Base-by-base conservation (phyloP, 169 alveolate species). In the Eimeria zaria region DNA sequence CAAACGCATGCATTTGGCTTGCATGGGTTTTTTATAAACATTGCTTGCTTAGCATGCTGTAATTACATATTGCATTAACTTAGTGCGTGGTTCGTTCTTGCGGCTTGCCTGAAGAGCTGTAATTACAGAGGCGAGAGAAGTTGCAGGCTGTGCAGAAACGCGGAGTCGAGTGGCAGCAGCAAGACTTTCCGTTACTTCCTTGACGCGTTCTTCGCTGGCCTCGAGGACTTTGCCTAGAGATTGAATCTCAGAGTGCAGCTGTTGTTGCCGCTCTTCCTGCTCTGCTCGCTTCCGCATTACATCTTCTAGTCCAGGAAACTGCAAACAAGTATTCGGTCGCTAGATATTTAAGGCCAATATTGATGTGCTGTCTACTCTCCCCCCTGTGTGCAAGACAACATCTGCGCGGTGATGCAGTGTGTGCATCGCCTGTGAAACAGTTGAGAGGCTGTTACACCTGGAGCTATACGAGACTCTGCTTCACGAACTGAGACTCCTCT, bases 101-200 rank as follows among this genome's bases (percentile, higher is more conserved):
- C 22, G n/a, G 80, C 83, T 27, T 39, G 67, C 93, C 83, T 87
- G 78, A 7, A 87, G 93, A 60, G 60, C 39, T 30, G 78, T 36
- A 1, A 87, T 60, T 2, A 39, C 18, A 39, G 55, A 33, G 46
- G 58, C 83, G 33, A 87, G 83, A 58, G 93, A 87, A 30, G 48
- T 48, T 20, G 39, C 44, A 22, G 93, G 93, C 62, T 48, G 44
- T 0, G 83, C 8, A 12, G 93, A 60, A 2, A 87, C 93, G 22
- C 93, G 69, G 18, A 87, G 64, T 2, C 33, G 24, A 64, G 93
- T 87, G 9, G 81, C 93, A 11, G 69, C 93, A 20, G 78, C 93
- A 6, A 87, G 83, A 33, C 58, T 73, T 30, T 64, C 64, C 7
- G 93, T 87, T 39, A 83, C 44, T 46, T 87, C 83, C 62, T 64